Conservation (phyloP, 768 basidiomycete species). For the Albatrellus ellisii region DNA sequence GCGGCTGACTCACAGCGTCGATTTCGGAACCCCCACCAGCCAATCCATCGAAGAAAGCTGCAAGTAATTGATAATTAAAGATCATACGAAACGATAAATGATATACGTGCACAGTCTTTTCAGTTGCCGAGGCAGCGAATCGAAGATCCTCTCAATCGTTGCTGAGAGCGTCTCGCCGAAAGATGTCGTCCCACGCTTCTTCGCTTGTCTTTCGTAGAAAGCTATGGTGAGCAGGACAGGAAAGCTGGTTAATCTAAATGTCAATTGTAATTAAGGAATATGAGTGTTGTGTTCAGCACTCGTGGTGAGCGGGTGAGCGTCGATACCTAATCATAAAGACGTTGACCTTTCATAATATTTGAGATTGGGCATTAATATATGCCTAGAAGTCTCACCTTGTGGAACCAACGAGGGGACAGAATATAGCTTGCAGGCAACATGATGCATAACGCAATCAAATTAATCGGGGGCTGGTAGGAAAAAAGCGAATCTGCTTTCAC, state of each 20-base stretch:
- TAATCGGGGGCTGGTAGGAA: constrained; percentile 90
- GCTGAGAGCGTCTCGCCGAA: constrained; percentile 64
- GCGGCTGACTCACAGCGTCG: constrained; percentile 39
- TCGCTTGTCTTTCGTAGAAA: constrained; percentile 77
- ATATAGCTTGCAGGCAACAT: constrained; percentile 82
- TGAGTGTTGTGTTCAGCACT: no score
- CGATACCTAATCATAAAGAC: constrained; percentile 73
- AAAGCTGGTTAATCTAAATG: constrained; percentile 59
- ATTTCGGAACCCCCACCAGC: constrained; percentile 65
- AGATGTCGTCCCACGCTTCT: constrained; percentile 45
- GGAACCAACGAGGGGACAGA: constrained; percentile 92
- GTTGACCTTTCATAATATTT: constrained; percentile 45
- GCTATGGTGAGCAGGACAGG: constrained; percentile 74
- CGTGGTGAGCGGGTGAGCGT: not conserved
- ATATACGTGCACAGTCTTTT: constrained; percentile 53
- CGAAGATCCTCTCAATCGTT: constrained; percentile 55
- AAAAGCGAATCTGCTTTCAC: constrained; percentile 88
- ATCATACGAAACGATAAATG: not conserved
- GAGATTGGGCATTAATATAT: constrained; percentile 4
- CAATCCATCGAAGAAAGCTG: constrained; percentile 72
- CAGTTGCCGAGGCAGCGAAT: constrained; percentile 62
- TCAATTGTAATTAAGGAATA: not conserved
- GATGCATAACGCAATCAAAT: constrained; percentile 73
- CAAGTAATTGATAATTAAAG: not conserved
- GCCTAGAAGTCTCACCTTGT: constrained; percentile 46